Conservation (phyloP, 1,139 yeast species). For the Suhomyces terraborum region DNA sequence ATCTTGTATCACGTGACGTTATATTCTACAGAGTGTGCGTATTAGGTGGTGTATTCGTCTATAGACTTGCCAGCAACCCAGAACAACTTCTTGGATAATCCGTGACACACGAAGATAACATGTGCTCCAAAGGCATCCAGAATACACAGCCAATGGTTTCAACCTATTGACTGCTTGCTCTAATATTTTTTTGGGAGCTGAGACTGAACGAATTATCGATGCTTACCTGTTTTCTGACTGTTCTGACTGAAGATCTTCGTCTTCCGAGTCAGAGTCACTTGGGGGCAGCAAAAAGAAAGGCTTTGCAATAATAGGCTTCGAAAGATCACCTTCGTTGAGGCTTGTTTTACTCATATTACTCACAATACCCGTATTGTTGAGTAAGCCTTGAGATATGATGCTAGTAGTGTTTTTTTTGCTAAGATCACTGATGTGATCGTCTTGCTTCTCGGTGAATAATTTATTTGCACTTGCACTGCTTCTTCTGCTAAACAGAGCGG, state of each 20-base stretch:
- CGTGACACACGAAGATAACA: no score
- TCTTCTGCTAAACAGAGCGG: constrained; percentile 6
- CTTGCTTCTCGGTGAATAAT: constrained; percentile 6
- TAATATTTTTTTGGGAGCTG: no score
- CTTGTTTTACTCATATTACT: constrained; percentile 5
- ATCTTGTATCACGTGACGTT: not conserved
- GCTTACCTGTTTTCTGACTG: no score
- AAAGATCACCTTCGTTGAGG: constrained; percentile 8
- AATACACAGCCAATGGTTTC: no score
- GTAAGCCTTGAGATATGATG: constrained; percentile 1
- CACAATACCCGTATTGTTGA: constrained; percentile 13
- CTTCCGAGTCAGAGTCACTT: constrained; percentile 37
- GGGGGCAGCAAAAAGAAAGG: constrained; percentile 47
- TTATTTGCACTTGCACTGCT: constrained; percentile 7
- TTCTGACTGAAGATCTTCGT: constrained; percentile 2
- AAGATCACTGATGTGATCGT: constrained; percentile 5
- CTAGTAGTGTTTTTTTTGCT: constrained; percentile 4
- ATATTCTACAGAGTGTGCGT: not conserved
- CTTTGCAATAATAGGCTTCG: constrained; percentile 37
- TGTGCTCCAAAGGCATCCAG: no score
- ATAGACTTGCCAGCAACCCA: not conserved
- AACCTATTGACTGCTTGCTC: no score
- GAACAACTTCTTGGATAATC: not conserved
- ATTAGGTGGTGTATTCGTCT: not conserved
- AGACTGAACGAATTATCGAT: no score